These are phyloP conservation scores for Tricholoma sp. DNA, from an alignment of 768 basidiomycete genomes.

Conservation along the genomic window DNA sequence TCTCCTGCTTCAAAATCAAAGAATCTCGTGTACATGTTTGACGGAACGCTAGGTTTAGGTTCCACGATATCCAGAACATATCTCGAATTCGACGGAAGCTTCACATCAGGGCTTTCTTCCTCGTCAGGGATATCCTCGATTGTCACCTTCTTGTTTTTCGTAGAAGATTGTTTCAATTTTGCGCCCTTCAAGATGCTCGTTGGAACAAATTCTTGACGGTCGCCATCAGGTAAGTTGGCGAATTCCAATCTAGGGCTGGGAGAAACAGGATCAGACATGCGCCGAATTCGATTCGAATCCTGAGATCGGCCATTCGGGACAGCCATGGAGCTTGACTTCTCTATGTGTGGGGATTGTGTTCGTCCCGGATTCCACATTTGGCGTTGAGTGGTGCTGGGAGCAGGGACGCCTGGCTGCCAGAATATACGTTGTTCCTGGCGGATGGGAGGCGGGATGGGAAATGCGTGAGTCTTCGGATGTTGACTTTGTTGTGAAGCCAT, in stretches of 20 bases:
- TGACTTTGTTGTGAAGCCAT: neutral
- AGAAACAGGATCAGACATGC: constrained; percentile 26
- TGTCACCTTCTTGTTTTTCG: constrained; percentile 31
- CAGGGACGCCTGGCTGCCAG: constrained; percentile 11
- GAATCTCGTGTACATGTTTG: constrained; percentile 32
- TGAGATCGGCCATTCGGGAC: constrained; percentile 8
- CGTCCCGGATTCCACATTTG: constrained; percentile 12
- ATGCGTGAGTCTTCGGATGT: neutral
- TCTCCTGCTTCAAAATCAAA: constrained; percentile 27
- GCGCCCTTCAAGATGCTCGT: constrained; percentile 16
- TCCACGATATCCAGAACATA: constrained; percentile 32
- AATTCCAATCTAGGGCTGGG: constrained; percentile 18
- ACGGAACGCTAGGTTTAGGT: constrained; percentile 37
- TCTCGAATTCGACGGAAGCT: constrained; percentile 30
- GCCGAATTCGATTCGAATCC: constrained; percentile 18
- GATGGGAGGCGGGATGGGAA: neutral
- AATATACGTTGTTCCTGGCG: constrained; percentile 1
- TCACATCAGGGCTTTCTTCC: constrained; percentile 26
- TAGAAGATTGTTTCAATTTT: constrained; percentile 19
- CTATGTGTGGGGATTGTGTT: constrained; percentile 13
- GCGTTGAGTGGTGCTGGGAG: neutral
- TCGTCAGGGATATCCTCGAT: constrained; percentile 45
- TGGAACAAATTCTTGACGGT: constrained; percentile 4
- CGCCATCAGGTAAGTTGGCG: constrained; percentile 5
- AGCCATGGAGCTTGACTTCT: constrained; percentile 12